Percentiles rank a stretch among this genome's conserved stretches.
These are phyloP conservation scores for Aspergillus mulundensis DNA, from an alignment of 495 filamentous ascomycete species.

Conservation along the genomic window DNA sequence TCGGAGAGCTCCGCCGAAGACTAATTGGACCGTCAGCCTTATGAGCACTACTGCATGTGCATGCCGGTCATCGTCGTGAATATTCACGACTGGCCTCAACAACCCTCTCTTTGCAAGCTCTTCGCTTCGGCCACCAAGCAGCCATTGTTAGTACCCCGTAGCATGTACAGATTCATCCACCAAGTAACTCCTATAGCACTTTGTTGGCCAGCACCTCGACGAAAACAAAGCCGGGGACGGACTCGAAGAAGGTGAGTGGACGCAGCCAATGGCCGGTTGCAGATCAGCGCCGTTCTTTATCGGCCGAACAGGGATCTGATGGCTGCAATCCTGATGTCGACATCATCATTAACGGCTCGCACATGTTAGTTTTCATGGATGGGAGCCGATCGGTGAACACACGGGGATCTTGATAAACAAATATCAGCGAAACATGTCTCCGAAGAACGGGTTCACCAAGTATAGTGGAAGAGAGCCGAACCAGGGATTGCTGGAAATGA, in stretches of 20 bases:
- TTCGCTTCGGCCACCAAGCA: not conserved
- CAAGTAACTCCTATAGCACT: too few relatives aligned
- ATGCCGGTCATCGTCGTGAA: not conserved
- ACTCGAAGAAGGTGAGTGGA: conserved; percentile 1
- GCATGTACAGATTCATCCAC: too few relatives aligned
- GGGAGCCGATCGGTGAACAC: not conserved
- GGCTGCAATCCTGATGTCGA: not conserved
- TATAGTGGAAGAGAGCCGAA: not conserved
- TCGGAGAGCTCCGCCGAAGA: not conserved
- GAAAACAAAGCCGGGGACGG: not conserved
- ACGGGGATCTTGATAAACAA: not conserved
- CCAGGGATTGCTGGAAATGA: not conserved
- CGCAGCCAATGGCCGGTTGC: conserved; percentile 16
- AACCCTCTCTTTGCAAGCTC: not conserved
- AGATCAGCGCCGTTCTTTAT: conserved; percentile 28
- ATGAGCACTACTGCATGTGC: not conserved
- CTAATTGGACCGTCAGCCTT: conserved; percentile 5
- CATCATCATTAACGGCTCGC: not conserved
- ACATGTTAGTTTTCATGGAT: not conserved
- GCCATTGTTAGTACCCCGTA: not conserved
- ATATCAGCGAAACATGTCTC: not conserved
- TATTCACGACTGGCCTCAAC: not conserved
- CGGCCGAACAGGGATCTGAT: conserved; percentile 11
- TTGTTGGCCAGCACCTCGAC: too few relatives aligned
- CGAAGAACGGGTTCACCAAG: not conserved